These are phyloP conservation scores for Leccinum solheimii DNA, from an alignment of 1,284 basidiomycete species.

Conservation along the genomic window DNA sequence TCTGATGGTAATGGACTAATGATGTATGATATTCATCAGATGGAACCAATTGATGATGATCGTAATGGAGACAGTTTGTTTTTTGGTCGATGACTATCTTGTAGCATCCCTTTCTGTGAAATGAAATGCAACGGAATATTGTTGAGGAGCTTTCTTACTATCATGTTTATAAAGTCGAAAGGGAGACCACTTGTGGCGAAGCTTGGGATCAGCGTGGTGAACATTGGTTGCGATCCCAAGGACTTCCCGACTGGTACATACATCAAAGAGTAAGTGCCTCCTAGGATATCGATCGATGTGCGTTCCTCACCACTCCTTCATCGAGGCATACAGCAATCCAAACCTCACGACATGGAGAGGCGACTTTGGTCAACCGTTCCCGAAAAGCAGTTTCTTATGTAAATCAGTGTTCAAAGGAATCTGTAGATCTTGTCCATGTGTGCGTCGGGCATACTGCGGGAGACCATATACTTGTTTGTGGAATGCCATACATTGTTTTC, in stretches of 20 bases:
- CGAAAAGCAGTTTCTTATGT: slow-evolving; percentile 53
- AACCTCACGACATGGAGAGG: slow-evolving; percentile 61
- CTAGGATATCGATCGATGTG: slow-evolving; percentile 29
- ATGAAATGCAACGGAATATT: no score
- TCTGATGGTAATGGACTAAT: no score
- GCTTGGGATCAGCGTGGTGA: slow-evolving; percentile 26
- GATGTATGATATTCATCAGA: no score
- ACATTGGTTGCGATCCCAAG: slow-evolving; percentile 81
- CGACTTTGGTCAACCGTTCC: slow-evolving; percentile 60
- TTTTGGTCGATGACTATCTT: no score
- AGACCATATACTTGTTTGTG: background rate
- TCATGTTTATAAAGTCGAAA: no score
- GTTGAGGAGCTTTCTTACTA: no score
- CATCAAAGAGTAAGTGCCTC: slow-evolving; percentile 59
- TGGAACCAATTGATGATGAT: no score
- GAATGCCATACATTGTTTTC: slow-evolving; percentile 14
- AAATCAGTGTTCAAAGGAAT: slow-evolving; percentile 46
- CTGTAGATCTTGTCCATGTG: slow-evolving; percentile 7
- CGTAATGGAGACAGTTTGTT: no score
- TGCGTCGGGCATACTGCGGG: slow-evolving; percentile 11
- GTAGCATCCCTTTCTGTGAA: no score
- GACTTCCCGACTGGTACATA: slow-evolving; percentile 77
- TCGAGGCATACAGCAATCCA: slow-evolving; percentile 53
- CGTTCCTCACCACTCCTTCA: slow-evolving; percentile 26
- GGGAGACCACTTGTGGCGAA: no score